Conservation (phyloP, 257 asterid genomes). For the Penstemon newberryi region DNA sequence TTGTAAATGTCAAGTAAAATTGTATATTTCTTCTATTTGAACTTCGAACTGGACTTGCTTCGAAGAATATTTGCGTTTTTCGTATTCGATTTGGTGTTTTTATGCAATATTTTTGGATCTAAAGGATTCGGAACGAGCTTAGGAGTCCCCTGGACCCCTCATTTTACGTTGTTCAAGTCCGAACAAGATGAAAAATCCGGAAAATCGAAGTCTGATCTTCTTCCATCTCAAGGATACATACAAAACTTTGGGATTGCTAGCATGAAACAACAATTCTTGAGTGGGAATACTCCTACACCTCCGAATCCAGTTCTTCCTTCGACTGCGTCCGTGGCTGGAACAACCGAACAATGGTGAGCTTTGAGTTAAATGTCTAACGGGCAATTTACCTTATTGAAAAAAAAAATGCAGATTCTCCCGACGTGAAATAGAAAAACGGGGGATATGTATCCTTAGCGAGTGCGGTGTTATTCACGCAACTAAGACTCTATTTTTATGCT, state of each 20-base stretch:
- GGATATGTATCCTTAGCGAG: too few species aligned
- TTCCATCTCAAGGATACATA: slow-evolving; percentile 37
- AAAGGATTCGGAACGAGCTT: slow-evolving; percentile 41
- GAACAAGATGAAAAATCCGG: slow-evolving; percentile 48
- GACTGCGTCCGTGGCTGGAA: slow-evolving; percentile 39
- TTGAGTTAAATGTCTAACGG: not conserved
- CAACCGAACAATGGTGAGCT: slow-evolving; percentile 56
- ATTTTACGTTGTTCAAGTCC: slow-evolving; percentile 46
- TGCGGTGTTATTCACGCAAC: too few species aligned
- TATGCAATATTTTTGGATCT: slow-evolving; percentile 8
- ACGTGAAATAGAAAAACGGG: too few species aligned
- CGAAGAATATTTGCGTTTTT: not conserved
- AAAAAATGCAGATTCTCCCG: too few species aligned
- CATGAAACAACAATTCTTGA: slow-evolving; percentile 46
- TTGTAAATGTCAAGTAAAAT: not conserved
- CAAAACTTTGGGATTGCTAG: slow-evolving; percentile 38
- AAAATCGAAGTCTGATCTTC: slow-evolving; percentile 34
- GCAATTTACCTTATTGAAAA: too few species aligned
- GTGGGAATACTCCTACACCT: slow-evolving; percentile 49
- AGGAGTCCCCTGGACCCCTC: slow-evolving; percentile 56
- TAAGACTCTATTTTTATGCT: too few species aligned
- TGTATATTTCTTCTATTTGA: not conserved
- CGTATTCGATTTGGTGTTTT: not conserved
- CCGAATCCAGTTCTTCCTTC: slow-evolving; percentile 37
- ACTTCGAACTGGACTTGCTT: slow-evolving; percentile 20